phyloP scores from a whole-genome alignment of 768 basidiomycete species.

The Coprinopsis marcescibilis region DNA sequence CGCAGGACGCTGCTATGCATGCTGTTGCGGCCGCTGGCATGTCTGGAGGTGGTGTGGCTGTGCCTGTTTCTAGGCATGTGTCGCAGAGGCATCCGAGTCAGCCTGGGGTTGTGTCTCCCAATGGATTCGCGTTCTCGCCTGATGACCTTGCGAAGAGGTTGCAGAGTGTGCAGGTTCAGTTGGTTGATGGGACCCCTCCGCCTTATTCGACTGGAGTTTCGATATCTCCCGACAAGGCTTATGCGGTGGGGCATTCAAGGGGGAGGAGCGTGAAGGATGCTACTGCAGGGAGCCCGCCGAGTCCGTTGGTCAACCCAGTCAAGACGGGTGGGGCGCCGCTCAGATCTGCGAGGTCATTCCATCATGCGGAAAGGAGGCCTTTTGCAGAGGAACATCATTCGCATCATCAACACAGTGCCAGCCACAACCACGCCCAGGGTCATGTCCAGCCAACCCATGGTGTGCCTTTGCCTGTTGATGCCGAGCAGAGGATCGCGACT shows the following conservation, averaged over 20 bases:
- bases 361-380: conserved; percentile 35
- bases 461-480: conserved; percentile 27
- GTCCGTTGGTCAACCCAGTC: conserved; percentile 10
- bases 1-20: conserved; percentile 33
- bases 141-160: conserved; percentile 60
- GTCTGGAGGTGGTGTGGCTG: no score
- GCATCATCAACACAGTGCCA: no score
- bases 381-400: conserved; percentile 24
- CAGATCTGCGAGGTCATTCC: conserved; percentile 58
- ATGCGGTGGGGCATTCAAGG: conserved; percentile 7
- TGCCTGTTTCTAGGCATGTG: no score
- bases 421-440: no score
- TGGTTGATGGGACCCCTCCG: conserved; percentile 3
- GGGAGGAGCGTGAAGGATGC: conserved; percentile 1
- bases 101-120: conserved; percentile 18
- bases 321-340: conserved; percentile 26
- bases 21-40: no score
- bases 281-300: conserved; percentile 12
- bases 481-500: conserved; percentile 18
- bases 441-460: no score
- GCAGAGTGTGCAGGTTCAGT: conserved; percentile 45
- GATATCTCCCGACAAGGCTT: conserved; percentile 5
- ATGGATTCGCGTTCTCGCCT: conserved; percentile 33
- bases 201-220: neutral
- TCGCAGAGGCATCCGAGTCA: no score